Evolutionary conservation across 164 flowering plant species (phyloP).

Genomic region (Platanus orientalis): DNA sequence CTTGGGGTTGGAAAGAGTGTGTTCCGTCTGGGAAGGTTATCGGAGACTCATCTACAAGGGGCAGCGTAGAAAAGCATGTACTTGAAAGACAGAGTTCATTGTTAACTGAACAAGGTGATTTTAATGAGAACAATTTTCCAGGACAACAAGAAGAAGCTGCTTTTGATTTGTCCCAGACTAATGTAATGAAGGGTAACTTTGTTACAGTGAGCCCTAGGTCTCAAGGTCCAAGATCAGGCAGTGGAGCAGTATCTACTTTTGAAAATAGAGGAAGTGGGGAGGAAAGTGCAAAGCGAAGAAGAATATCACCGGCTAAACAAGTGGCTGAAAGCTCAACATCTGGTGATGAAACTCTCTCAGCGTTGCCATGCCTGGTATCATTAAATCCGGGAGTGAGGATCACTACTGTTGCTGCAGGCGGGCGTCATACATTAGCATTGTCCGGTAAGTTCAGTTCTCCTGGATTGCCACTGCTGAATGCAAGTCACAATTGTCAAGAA

Average conservation of each 20-base stretch:
- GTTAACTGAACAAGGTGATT: constrained; percentile 69
- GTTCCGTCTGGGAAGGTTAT: constrained; percentile 85
- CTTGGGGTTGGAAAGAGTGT: constrained; percentile 99
- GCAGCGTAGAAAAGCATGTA: constrained; percentile 43
- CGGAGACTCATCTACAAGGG: constrained; percentile 45
- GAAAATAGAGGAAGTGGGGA: constrained; percentile 53
- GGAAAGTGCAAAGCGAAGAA: constrained; percentile 71
- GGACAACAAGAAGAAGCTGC: not conserved
- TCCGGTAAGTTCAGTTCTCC: constrained; percentile 55
- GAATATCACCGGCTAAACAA: constrained; percentile 65
- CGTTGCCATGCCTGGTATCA: constrained; percentile 80
- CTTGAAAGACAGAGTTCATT: constrained; percentile 41
- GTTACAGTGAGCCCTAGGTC: constrained; percentile 78
- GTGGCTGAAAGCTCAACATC: constrained; percentile 66
- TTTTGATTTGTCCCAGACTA: constrained; percentile 14
- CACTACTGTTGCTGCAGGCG: constrained; percentile 87
- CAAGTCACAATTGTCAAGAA: constrained; percentile 4
- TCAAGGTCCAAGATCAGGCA: constrained; percentile 46
- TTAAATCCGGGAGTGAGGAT: constrained; percentile 82
- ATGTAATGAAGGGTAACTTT: constrained; percentile 17
- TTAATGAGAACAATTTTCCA: not conserved
- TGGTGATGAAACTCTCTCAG: constrained; percentile 70
- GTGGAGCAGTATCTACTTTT: constrained; percentile 36
- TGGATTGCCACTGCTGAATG: not conserved
- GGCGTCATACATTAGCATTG: constrained; percentile 88